Evolutionary conservation across 208 protist species (phyloP), one percentile per base, ranked within the genome.

Genomic region (Crithidia mellificae): DNA sequence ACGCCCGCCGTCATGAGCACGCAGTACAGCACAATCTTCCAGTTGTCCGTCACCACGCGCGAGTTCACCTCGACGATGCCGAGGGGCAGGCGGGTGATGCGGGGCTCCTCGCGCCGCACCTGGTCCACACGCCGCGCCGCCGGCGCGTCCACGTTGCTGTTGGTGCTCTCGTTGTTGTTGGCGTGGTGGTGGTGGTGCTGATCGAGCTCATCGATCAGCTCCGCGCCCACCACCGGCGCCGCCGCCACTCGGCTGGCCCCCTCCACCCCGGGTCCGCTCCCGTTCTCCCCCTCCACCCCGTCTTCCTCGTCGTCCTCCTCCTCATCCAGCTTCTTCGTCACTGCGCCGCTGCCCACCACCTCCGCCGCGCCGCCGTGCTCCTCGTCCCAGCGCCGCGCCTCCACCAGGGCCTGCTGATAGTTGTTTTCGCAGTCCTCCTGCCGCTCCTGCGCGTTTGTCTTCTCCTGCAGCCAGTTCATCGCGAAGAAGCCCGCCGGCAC

Each of bases 391-490:
- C 56, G 56, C 41, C 27, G 38, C 41, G 56, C 56, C 56, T 63
- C 56, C 27, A 51, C 41, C 41, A 63, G 27, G 6, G 56, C 56
- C 34, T 71, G 54, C 46, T 56, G 46, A 20, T 61, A 49, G 61
- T 78, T 57, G 57, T 58, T 47, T 14, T 59, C 20, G n/a, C 34
- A 58, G 56, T 84, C 77, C 30, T 78, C 70, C 22, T 36, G 56
- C 14, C 78, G 78, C 30, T 85, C 78, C 46, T 56, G 51, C 15
- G 51, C 43, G 68, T 90, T 87, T 14, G 24, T 63, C 51, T 74
- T 49, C 72, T 90, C 84, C 30, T 68, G 78, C 30, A 74, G 64
- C 72, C 78, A 79, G 66, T 90, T 87, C 29, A 85, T 53, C 7
- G 76, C 61, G 71, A 82, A 85, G 72, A 87, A 73, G 32, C 72